These are phyloP conservation scores for Calonectria multiphialidica DNA, from an alignment of 2,329 filamentous ascomycete genomes.

Conservation along the genomic window DNA sequence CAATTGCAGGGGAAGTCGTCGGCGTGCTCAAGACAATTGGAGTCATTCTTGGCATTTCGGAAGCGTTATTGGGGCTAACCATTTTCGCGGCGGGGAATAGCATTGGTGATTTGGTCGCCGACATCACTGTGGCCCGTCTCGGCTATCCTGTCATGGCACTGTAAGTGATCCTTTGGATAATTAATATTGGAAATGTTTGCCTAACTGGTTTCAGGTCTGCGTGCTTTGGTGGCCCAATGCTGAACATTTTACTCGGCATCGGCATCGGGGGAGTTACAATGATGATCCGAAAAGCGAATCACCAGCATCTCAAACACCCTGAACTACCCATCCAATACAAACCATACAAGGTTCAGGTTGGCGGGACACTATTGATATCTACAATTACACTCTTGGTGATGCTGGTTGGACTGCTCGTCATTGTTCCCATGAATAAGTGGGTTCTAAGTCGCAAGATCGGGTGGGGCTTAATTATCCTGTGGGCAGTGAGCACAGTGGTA, in stretches of 20 bases:
- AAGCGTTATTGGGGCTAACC: conserved; percentile 93
- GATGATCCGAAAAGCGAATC: conserved; percentile 78
- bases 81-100: conserved; percentile 98
- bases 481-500: conserved; percentile 81
- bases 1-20: conserved; percentile 95
- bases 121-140: conserved; percentile 92
- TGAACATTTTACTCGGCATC: conserved; percentile 95
- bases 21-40: conserved; percentile 94
- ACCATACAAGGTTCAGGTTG: conserved; percentile 86
- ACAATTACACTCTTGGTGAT: conserved; percentile 87
- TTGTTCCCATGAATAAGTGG: conserved; percentile 90
- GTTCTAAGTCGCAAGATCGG: conserved; percentile 86
- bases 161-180: conserved; percentile 54
- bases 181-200: background rate
- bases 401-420: conserved; percentile 80
- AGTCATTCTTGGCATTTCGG: conserved; percentile 91
- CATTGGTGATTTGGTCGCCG: conserved; percentile 91
- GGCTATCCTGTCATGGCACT: conserved; percentile 97
- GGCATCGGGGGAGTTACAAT: conserved; percentile 93
- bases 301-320: conserved; percentile 76
- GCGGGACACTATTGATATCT: conserved; percentile 86
- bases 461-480: conserved; percentile 82
- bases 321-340: conserved; percentile 73
- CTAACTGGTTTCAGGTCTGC: conserved; percentile 70
- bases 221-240: conserved; percentile 98